Percentiles rank a stretch among this genome's conserved stretches.
These are phyloP conservation scores for Penicillium riverlandense DNA, from an alignment of 495 filamentous ascomycete genomes.

Conservation along the genomic window DNA sequence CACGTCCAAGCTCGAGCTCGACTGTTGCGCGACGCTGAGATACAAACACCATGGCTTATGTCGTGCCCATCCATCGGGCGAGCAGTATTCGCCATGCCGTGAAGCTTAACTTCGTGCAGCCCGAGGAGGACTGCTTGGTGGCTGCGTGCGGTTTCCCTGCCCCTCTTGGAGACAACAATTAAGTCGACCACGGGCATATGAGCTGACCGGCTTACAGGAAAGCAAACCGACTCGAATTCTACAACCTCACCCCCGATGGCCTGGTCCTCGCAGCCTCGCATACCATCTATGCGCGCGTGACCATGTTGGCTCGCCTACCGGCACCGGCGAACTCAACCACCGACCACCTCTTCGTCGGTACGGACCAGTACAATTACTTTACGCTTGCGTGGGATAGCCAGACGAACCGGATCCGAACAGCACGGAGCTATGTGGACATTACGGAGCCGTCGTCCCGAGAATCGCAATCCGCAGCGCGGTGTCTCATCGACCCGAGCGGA, in stretches of 20 bases:
- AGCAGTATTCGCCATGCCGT: slow-evolving; percentile 86
- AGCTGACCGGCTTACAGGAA: slow-evolving; percentile 49
- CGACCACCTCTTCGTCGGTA: slow-evolving; percentile 89
- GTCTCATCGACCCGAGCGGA: slow-evolving; percentile 75
- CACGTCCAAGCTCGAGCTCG: slow-evolving; percentile 5
- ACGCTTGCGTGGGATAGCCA: slow-evolving; percentile 74
- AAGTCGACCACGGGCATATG: not conserved
- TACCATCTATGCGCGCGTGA: slow-evolving; percentile 72
- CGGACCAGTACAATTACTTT: slow-evolving; percentile 83
- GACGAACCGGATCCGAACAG: slow-evolving; percentile 55
- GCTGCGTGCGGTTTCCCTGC: slow-evolving; percentile 59
- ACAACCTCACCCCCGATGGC: slow-evolving; percentile 50
- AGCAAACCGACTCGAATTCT: slow-evolving; percentile 88
- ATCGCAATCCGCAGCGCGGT: slow-evolving; percentile 65
- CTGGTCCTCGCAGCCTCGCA: slow-evolving; percentile 55
- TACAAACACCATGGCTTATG: slow-evolving; percentile 67
- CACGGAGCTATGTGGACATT: slow-evolving; percentile 62
- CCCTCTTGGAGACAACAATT: not conserved
- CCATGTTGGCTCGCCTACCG: slow-evolving; percentile 72
- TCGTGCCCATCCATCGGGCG: slow-evolving; percentile 87
- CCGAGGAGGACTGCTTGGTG: slow-evolving; percentile 73
- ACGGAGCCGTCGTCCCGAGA: slow-evolving; percentile 75
- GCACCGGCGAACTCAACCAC: slow-evolving; percentile 63
- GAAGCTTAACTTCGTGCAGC: slow-evolving; percentile 64
- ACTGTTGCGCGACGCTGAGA: slow-evolving; percentile 1